These are phyloP conservation scores for Scutellaria galericulata DNA, from an alignment of 257 asterid genomes.

Conservation along the genomic window DNA sequence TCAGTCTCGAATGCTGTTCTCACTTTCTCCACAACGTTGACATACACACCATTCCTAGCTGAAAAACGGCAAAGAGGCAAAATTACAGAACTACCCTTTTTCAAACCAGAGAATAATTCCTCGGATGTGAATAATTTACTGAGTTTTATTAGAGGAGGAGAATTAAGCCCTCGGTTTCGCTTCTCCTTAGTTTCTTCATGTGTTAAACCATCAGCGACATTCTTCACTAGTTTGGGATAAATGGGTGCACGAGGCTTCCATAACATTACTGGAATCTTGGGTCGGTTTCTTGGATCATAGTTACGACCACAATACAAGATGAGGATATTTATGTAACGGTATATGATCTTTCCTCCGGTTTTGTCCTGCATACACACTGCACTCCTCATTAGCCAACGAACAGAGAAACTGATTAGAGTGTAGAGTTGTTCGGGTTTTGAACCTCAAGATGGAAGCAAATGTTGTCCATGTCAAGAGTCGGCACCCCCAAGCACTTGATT, in stretches of 20 bases:
- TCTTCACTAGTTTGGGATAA: slow-evolving; percentile 92
- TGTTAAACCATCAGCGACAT: slow-evolving; percentile 74
- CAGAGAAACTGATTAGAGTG: neutral
- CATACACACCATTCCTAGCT: slow-evolving; percentile 93
- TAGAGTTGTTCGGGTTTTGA: neutral
- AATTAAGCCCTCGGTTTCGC: slow-evolving; percentile 74
- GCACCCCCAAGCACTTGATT: slow-evolving; percentile 89
- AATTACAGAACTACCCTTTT: slow-evolving; percentile 10
- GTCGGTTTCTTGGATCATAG: slow-evolving; percentile 65
- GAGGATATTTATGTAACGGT: slow-evolving; percentile 66
- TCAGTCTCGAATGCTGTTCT: slow-evolving; percentile 76
- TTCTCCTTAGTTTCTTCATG: slow-evolving; percentile 82
- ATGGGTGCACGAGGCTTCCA: slow-evolving; percentile 87
- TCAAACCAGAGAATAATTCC: neutral
- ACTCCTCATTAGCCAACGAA: slow-evolving; percentile 44
- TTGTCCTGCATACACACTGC: slow-evolving; percentile 74
- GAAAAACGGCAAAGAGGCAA: slow-evolving; percentile 32
- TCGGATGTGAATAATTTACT: slow-evolving; percentile 44
- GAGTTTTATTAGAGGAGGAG: slow-evolving; percentile 81
- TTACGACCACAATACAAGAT: slow-evolving; percentile 76
- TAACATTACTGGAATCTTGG: slow-evolving; percentile 66
- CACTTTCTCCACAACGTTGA: slow-evolving; percentile 74
- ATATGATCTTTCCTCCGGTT: slow-evolving; percentile 78
- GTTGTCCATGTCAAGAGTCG: slow-evolving; percentile 92
- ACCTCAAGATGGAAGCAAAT: slow-evolving; percentile 94